Percentiles rank a stretch among this genome's conserved stretches.
phyloP scores from a whole-genome alignment of 2,329 filamentous ascomycete species.

The Purpureocillium lavendulum region DNA sequence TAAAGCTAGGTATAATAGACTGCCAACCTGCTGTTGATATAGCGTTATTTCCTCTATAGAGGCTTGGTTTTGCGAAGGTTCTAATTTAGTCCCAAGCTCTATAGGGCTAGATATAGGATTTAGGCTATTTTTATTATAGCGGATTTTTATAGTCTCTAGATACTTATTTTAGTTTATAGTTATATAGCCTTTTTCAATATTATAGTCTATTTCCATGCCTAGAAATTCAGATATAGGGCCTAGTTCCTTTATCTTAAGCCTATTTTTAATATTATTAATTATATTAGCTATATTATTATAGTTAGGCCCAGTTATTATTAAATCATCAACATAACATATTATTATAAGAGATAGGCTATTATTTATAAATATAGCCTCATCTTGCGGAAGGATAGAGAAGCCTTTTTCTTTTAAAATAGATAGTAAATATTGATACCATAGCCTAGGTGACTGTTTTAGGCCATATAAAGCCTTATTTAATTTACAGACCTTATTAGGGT shows the following conservation, averaged over 20 bases:
- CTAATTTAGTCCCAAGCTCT: too few species aligned
- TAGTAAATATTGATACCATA: conserved; percentile 1
- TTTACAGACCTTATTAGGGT: conserved; percentile 3
- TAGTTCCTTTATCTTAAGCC: conserved; percentile 1
- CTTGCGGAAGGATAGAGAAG: neutral
- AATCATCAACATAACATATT: neutral
- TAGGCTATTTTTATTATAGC: too few species aligned
- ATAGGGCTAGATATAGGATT: too few species aligned
- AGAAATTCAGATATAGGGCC: neutral
- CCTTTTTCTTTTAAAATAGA: conserved; percentile 1
- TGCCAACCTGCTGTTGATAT: neutral
- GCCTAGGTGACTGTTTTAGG: conserved; percentile 1
- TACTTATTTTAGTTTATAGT: conserved; percentile 2
- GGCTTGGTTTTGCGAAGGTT: too few species aligned
- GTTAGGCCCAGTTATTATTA: neutral
- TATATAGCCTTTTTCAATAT: neutral
- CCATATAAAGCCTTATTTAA: conserved; percentile 3
- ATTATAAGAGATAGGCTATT: neutral
- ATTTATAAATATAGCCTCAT: conserved; percentile 1
- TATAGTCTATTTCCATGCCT: neutral
- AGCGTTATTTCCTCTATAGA: too few species aligned
- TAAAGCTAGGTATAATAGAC: neutral
- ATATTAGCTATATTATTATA: neutral
- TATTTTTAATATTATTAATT: conserved; percentile 1
- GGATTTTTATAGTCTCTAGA: neutral